phyloP scores from a whole-genome alignment of 2,329 filamentous ascomycete genomes.

The Helicocarpus griseus region DNA sequence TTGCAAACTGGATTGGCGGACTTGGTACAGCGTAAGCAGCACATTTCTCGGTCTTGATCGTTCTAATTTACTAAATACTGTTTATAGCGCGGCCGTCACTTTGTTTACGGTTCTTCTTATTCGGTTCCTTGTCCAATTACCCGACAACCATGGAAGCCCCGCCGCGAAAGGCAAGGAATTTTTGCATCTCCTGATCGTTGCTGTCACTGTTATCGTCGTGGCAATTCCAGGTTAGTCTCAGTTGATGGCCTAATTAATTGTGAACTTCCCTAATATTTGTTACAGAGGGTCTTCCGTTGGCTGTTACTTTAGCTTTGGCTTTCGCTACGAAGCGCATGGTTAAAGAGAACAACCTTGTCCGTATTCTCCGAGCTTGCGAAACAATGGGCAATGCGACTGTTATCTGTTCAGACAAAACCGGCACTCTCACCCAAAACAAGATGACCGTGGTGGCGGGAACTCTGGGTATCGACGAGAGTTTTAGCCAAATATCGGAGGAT shows the following conservation, averaged over 20 bases:
- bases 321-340: slow-evolving; percentile 71
- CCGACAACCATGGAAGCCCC: slow-evolving; percentile 42
- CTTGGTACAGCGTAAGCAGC: slow-evolving; percentile 52
- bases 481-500: slow-evolving; percentile 33
- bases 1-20: slow-evolving; percentile 70
- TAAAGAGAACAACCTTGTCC: slow-evolving; percentile 66
- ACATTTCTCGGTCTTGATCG: not conserved
- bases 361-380: slow-evolving; percentile 67
- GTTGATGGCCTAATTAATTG: not conserved
- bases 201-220: slow-evolving; percentile 70
- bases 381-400: slow-evolving; percentile 74
- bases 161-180: slow-evolving; percentile 71
- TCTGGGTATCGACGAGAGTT: slow-evolving; percentile 50
- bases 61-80: slow-evolving; percentile 9
- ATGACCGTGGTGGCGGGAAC: slow-evolving; percentile 69
- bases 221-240: slow-evolving; percentile 50
- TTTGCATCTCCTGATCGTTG: slow-evolving; percentile 65
- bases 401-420: slow-evolving; percentile 73
- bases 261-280: not conserved
- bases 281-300: slow-evolving; percentile 61
- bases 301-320: slow-evolving; percentile 66
- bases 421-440: slow-evolving; percentile 63
- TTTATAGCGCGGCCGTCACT: slow-evolving; percentile 52
- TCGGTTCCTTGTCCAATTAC: slow-evolving; percentile 66
- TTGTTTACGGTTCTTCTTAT: slow-evolving; percentile 81